Evolutionary conservation across 2,329 filamentous ascomycete species (phyloP).

Genomic region (Venturia oleaginea): DNA sequence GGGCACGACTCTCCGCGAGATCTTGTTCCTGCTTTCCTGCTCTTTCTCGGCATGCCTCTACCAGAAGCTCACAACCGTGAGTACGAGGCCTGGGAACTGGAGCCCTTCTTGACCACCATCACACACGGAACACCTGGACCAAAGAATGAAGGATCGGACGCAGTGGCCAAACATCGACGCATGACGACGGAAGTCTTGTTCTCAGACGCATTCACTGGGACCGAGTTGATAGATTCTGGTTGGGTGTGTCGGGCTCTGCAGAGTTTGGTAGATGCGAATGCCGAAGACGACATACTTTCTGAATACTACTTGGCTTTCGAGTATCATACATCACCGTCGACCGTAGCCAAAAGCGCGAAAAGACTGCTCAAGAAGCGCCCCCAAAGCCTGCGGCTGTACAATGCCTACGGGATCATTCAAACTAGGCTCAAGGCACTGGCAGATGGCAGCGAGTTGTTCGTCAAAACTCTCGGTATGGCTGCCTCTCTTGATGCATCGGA

Average conservation of each 20-base stretch:
- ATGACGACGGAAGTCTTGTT: slow-evolving; percentile 16
- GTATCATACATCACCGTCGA: slow-evolving; percentile 17
- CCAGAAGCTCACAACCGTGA: slow-evolving; percentile 19
- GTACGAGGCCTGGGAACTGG: slow-evolving; percentile 35
- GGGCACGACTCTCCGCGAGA: slow-evolving; percentile 29
- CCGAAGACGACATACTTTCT: slow-evolving; percentile 46
- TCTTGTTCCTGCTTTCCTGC: slow-evolving; percentile 58
- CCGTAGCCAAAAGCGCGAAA: slow-evolving; percentile 63
- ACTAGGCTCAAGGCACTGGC: slow-evolving; percentile 46
- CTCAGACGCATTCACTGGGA: neutral
- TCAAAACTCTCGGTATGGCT: slow-evolving; percentile 55
- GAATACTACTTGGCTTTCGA: slow-evolving; percentile 65
- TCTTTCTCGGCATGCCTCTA: slow-evolving; percentile 38
- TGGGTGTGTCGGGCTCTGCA: slow-evolving; percentile 49
- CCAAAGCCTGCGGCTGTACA: slow-evolving; percentile 60
- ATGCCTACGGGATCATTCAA: slow-evolving; percentile 70
- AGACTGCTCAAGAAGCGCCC: slow-evolving; percentile 59
- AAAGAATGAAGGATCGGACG: neutral
- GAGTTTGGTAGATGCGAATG: slow-evolving; percentile 41
- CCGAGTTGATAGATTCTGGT: neutral
- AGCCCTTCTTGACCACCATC: slow-evolving; percentile 28
- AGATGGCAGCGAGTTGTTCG: slow-evolving; percentile 55
- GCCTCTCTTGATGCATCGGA: slow-evolving; percentile 29
- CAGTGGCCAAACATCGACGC: slow-evolving; percentile 1
- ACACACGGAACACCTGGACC: neutral